phyloP scores from a whole-genome alignment of 192 early-diverging fungal species.

The Entophlyctis luteolus region DNA sequence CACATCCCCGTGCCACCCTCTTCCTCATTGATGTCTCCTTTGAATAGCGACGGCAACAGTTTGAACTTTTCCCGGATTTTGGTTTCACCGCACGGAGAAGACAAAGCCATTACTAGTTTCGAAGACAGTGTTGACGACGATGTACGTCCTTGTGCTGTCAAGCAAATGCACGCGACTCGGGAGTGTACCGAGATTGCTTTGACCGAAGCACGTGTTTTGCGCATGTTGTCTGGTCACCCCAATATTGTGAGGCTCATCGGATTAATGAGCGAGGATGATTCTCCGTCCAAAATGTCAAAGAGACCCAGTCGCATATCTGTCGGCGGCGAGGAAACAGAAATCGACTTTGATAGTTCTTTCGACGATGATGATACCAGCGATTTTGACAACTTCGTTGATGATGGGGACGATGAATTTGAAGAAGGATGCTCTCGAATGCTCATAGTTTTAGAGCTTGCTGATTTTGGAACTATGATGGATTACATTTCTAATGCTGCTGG shows the following conservation, averaged over 20 bases:
- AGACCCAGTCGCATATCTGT: not conserved
- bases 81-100: too few species aligned
- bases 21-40: too few species aligned
- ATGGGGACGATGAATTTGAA: slow-evolving; percentile 8
- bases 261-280: slow-evolving; percentile 41
- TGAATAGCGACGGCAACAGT: too few species aligned
- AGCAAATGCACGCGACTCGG: slow-evolving; percentile 42
- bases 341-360: not conserved
- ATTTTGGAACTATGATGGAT: slow-evolving; percentile 50
- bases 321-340: not conserved
- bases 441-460: slow-evolving; percentile 44
- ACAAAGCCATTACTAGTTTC: too few species aligned
- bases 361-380: not conserved
- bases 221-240: slow-evolving; percentile 28
- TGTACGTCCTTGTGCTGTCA: slow-evolving; percentile 45
- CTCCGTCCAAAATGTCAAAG: slow-evolving; percentile 3
- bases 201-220: slow-evolving; percentile 37
- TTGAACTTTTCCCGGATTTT: too few species aligned
- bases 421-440: slow-evolving; percentile 30
- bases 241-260: slow-evolving; percentile 50
- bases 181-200: slow-evolving; percentile 39
- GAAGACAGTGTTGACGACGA: not conserved
- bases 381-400: not conserved
- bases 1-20: too few species aligned
- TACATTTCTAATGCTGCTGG: slow-evolving; percentile 34